Evolutionary conservation across 2,329 filamentous ascomycete genomes (phyloP).

Genomic region (Ilyonectria robusta): DNA sequence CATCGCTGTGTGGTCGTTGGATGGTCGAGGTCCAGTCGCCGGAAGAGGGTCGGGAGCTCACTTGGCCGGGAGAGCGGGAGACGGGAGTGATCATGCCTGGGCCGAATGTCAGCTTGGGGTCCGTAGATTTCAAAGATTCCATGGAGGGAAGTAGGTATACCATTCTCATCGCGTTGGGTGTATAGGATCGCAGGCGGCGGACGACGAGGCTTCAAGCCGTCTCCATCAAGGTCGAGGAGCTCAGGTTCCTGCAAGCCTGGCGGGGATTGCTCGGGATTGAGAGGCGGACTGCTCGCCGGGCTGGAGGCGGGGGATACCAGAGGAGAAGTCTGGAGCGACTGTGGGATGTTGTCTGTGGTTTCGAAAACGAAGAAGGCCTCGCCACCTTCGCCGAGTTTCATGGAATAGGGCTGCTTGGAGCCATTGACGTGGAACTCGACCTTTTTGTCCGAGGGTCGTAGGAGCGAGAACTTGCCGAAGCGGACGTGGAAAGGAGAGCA

Average conservation of each 20-base stretch:
- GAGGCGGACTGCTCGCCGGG: conserved; percentile 87
- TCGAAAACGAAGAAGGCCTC: conserved; percentile 99
- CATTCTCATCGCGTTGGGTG: conserved; percentile 47
- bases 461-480: conserved; percentile 97
- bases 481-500: conserved; percentile 99
- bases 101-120: conserved; percentile 19
- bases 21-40: conserved; percentile 65
- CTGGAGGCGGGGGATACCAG: conserved; percentile 91
- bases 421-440: conserved; percentile 98
- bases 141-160: conserved; percentile 40
- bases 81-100: conserved; percentile 65
- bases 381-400: conserved; percentile 98
- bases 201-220: conserved; percentile 53
- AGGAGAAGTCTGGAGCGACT: conserved; percentile 93
- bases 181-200: conserved; percentile 62
- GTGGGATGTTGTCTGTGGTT: conserved; percentile 92
- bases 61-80: conserved; percentile 67
- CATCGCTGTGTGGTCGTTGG: conserved; percentile 67
- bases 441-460: conserved; percentile 98
- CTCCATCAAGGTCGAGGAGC: conserved; percentile 74
- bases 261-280: conserved; percentile 56
- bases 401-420: conserved; percentile 90
- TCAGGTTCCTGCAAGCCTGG: conserved; percentile 76
- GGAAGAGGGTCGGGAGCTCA: conserved; percentile 61
- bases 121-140: no score